Percentiles rank a stretch among this genome's conserved stretches.
phyloP scores from a whole-genome alignment of 108 stramenopile species.

The Stephanodiscus minutulus region DNA sequence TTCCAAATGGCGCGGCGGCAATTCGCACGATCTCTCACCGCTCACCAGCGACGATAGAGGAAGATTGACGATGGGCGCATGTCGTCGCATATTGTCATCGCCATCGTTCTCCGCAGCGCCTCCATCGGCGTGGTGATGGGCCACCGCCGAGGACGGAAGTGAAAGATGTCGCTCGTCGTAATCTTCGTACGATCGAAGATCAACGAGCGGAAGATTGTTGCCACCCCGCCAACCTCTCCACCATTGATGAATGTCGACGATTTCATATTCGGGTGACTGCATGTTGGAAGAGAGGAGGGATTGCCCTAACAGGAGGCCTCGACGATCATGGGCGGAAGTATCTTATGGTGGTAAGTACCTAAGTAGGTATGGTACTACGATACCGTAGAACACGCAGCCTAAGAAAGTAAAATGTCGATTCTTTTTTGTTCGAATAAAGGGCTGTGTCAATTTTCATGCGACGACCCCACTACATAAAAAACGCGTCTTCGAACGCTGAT shows the following conservation, averaged over 20 bases:
- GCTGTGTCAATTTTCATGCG: no score
- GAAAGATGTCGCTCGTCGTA: constrained; percentile 24
- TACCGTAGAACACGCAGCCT: no score
- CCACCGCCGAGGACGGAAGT: not conserved
- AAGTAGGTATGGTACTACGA: no score
- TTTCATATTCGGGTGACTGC: constrained; percentile 7
- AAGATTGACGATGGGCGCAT: constrained; percentile 34
- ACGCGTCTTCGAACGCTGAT: no score
- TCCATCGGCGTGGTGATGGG: not conserved
- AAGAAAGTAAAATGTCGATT: no score
- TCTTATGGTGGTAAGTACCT: no score
- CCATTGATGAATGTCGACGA: constrained; percentile 8
- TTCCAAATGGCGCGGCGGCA: constrained; percentile 59
- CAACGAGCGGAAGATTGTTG: constrained; percentile 31
- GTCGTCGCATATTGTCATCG: not conserved
- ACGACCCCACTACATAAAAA: no score
- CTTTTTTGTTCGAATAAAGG: no score
- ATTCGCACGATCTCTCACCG: constrained; percentile 59
- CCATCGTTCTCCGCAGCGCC: not conserved
- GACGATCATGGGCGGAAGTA: no score
- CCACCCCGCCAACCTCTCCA: not conserved
- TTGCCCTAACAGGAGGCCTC: no score
- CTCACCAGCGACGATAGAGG: constrained; percentile 30
- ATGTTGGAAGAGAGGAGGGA: no score
- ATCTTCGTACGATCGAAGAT: constrained; percentile 28